Base-by-base conservation (phyloP, 1,139 yeast species). In the Eremothecium sinecaudum region DNA sequence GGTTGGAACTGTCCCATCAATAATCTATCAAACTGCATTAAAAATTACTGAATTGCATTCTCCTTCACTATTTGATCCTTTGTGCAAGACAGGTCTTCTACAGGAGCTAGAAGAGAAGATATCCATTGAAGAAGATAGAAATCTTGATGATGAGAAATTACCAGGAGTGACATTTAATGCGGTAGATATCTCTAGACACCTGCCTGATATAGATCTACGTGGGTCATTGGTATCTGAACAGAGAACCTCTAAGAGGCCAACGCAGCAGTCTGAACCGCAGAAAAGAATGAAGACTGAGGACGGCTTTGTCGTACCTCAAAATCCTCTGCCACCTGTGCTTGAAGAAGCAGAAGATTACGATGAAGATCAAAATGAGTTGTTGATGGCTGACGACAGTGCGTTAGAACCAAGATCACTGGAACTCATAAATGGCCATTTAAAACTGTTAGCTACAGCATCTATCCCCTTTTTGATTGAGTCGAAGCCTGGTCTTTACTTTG, bases 1-100 rank as follows among this genome's bases (percentile, higher is more conserved):
- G 39, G 61, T 86, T 30, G 98, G 98, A 5, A 58, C 67, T 9
- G 58, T 79, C 3, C 67, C 92, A 0, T 70, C 93, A 0, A 62
- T 66, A 33, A 68, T 92, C 5, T 90, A 80, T 52, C 66, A 69
- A 34, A 59, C 68, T 6, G 74, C 79, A 5, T 66, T 90, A 41
- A 51, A 61, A 28, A 53, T 69, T 25, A 64, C 81, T 20, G 95
- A 86, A 53, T 66, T 64, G 37, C 60, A 63, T 31, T 64, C 79
- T 5, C 73, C 78, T 8, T 56, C 55, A 16, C 58, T 64, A 6
- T 40, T 51, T 5, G 52, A 60, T 36, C 64, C 64, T 4, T 36
- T 62, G 9, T 41, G 45, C 2, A 46, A 53, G 33, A 59, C 65
- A 5, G 67, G 64, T 1, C 35, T 61, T 8, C 48, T 63, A 6